Evolutionary conservation across 2,329 filamentous ascomycete species (phyloP), one percentile per base, ranked within the genome.

Genomic region (Colletotrichum truncatum): DNA sequence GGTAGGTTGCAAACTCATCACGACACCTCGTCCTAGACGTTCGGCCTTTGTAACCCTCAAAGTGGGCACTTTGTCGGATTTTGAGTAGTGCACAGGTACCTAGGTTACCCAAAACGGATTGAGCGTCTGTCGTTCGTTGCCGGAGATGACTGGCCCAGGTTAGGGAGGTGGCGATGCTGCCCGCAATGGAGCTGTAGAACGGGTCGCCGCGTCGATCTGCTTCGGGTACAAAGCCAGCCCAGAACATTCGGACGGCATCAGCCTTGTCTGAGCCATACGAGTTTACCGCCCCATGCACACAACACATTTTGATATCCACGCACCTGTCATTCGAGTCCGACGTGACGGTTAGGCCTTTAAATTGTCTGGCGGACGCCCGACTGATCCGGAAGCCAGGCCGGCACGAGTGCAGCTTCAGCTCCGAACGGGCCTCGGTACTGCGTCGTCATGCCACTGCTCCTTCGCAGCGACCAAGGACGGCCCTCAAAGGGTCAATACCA

Each of bases 161-260:
- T 38, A 53, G 54, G 60, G 55, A 32, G 39, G 61, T 64, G 55
- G 55, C 56, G 55, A 61, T 49, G 61, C 55, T 54, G 55, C 43
- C n/a, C 25, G 25, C 14, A 8, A 54, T 62, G 43, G 26, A 46
- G 36, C 56, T 4, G 9, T 11, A 18, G 32, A 30, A 26, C 16
- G 30, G 41, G 12, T 34, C n/a, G 32, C 16, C 26, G 2, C 28
- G 26, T 32, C 34, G 43, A 32, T 34, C 62, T 49, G 14, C 46
- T 30, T 39, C 23, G 12, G 16, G 23, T 32, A 36, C 23, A n/a
- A 18, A 38, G 25, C 28, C 18, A 23, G 23, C 28, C 26, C 32
- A 32, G 45, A 26, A 38, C 23, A 45, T 26, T 14, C 32, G 34
- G 52, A 34, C 52, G 38, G 51, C 38, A 26, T 45, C 46, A 53